Percentiles rank a stretch among this genome's conserved stretches.
Conservation (phyloP, 108 stramenopile genomes). For the Fragilaria crotonensis region DNA sequence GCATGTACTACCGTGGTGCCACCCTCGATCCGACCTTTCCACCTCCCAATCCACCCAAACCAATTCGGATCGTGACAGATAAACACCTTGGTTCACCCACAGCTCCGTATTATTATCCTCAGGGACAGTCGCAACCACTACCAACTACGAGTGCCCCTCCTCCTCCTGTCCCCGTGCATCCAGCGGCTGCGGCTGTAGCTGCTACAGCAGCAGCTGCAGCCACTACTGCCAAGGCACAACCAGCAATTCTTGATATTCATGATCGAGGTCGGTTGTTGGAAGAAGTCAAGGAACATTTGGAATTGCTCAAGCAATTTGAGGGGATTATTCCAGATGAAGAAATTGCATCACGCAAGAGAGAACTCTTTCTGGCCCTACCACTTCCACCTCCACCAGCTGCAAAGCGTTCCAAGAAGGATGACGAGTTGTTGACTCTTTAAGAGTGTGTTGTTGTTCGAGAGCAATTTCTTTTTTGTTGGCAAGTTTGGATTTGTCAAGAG, state of each 20-base stretch:
- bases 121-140: background rate
- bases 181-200: background rate
- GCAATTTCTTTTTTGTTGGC: too few species aligned
- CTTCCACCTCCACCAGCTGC: slow-evolving; percentile 34
- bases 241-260: background rate
- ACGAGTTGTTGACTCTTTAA: too few species aligned
- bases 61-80: background rate
- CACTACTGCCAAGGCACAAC: background rate
- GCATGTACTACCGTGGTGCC: slow-evolving; percentile 45
- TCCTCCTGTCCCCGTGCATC: background rate
- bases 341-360: slow-evolving; percentile 40
- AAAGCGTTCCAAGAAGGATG: background rate
- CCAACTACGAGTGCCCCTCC: background rate
- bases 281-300: slow-evolving; percentile 56
- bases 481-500: too few species aligned
- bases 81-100: slow-evolving; percentile 16
- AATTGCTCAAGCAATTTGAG: slow-evolving; percentile 50
- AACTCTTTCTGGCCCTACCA: slow-evolving; percentile 49
- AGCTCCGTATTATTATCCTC: slow-evolving; percentile 7
- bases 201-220: slow-evolving; percentile 5
- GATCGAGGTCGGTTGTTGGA: slow-evolving; percentile 23
- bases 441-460: too few species aligned
- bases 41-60: slow-evolving; percentile 22
- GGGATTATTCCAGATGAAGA: slow-evolving; percentile 42
- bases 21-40: slow-evolving; percentile 36